Evolutionary conservation across 2,329 filamentous ascomycete genomes (phyloP).

Genomic region (Colletotrichum magnum): DNA sequence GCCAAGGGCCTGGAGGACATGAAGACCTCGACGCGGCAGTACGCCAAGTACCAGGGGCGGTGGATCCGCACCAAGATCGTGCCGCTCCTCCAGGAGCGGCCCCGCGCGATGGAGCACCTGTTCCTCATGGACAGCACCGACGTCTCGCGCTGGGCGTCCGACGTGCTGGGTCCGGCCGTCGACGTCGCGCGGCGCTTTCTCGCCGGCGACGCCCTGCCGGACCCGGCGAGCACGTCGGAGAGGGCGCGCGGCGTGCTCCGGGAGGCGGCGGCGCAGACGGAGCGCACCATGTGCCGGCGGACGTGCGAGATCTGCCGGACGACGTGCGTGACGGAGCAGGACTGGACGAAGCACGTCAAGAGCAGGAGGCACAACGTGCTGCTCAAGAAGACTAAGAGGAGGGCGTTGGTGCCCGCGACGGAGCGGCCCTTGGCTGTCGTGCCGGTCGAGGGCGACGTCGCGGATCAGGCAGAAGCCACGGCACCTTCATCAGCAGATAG

Average conservation of each 20-base stretch:
- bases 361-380: slow-evolving; percentile 53
- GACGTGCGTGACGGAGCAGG: slow-evolving; percentile 69
- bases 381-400: slow-evolving; percentile 53
- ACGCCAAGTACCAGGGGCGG: slow-evolving; percentile 85
- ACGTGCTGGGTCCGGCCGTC: slow-evolving; percentile 77
- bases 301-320: slow-evolving; percentile 82
- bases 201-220: slow-evolving; percentile 64
- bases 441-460: not conserved
- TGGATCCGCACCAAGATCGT: slow-evolving; percentile 92
- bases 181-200: slow-evolving; percentile 76
- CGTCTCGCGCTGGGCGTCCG: slow-evolving; percentile 69
- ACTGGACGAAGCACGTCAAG: slow-evolving; percentile 57
- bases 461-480: not conserved
- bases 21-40: slow-evolving; percentile 87
- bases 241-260: slow-evolving; percentile 70
- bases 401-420: slow-evolving; percentile 50
- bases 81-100: slow-evolving; percentile 72
- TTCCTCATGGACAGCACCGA: slow-evolving; percentile 89
- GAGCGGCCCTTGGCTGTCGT: slow-evolving; percentile 33
- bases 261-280: slow-evolving; percentile 58
- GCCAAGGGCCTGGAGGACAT: slow-evolving; percentile 78
- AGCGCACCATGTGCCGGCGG: slow-evolving; percentile 69
- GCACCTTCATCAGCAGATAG: not conserved
- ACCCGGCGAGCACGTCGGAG: slow-evolving; percentile 63
- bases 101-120: slow-evolving; percentile 68